Evolutionary conservation across 371 early-diverging fungal species (phyloP), one percentile per base, ranked within the genome.

Genomic region (Gilbertella persicaria): DNA sequence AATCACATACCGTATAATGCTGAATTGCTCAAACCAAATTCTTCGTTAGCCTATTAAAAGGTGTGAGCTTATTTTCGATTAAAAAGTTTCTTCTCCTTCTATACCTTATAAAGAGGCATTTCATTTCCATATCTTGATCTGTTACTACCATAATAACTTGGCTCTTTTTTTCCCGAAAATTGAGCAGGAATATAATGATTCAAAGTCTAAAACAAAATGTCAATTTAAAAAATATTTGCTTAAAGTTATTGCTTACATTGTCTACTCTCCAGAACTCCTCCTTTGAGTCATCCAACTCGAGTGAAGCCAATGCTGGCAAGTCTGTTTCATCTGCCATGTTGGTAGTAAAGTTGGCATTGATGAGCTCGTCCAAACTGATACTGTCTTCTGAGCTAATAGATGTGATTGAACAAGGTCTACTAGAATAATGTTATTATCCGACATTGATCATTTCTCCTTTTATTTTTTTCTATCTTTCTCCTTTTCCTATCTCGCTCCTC

Each of bases 191-290:
- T 20, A 25, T 39, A 29, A 39, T 46, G 39, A 28, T 39, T 29
- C 13, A 29, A 51, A 12, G 20, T 17, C 36, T 46, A 47, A n/a
- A 16, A 29, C 16, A 36, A 25, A 2, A n/a, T 26, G 17, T 53
- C 24, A 35, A 37, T 23, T 14, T 30, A 19, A 28, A 52, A 16
- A 23, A 12, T 28, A 30, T 9, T 45, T 30, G 6, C 6, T 43
- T 21, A 37, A 36, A 35, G 26, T 42, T 30, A 30, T 19, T 33
- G 0, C 49, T 63, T 64, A 69, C 69, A 50, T 67, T 58, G 41
- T 68, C 67, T 45, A 76, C 50, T 46, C 73, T 72, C 73, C 73
- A 76, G 46, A 76, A 76, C 25, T 70, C 73, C 37, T 76, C 77
- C 33, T 62, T 66, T 17, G 68, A 64, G 47, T 76, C 77, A 58